Percentiles rank a stretch among this genome's conserved stretches.
These are phyloP conservation scores for Pythium phragmitis DNA, from an alignment of 352 stramenopile species.

Conservation along the genomic window DNA sequence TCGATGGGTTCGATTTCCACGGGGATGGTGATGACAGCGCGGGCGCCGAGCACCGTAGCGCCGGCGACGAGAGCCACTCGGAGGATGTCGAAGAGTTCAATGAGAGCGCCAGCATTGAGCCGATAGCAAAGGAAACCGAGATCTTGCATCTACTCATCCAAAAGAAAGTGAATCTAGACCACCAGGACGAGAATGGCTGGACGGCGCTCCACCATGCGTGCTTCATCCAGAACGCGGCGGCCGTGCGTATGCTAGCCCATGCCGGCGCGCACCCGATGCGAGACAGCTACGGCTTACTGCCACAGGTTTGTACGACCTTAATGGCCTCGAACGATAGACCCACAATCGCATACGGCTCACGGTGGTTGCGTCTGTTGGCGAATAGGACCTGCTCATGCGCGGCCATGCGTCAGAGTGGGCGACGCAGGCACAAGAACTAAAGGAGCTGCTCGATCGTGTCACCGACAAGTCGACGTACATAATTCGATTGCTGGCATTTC, in stretches of 20 bases:
- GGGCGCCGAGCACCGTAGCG: slow-evolving; percentile 16
- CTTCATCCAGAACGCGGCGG: slow-evolving; percentile 69
- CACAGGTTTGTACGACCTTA: slow-evolving; percentile 39
- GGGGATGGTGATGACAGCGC: slow-evolving; percentile 36
- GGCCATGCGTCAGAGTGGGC: slow-evolving; percentile 71
- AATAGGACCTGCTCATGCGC: slow-evolving; percentile 65
- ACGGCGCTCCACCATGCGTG: slow-evolving; percentile 81
- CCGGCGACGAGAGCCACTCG: slow-evolving; percentile 20
- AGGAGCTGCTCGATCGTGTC: slow-evolving; percentile 66
- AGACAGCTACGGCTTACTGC: slow-evolving; percentile 70
- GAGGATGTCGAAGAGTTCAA: slow-evolving; percentile 56
- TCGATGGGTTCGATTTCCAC: slow-evolving; percentile 43
- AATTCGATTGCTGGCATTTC: slow-evolving; percentile 78
- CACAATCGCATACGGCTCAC: not conserved
- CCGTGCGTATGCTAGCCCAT: slow-evolving; percentile 76
- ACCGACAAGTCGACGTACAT: slow-evolving; percentile 59
- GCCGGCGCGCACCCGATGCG: slow-evolving; percentile 63
- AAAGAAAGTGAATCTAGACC: slow-evolving; percentile 72
- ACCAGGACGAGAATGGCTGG: slow-evolving; percentile 83
- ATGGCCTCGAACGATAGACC: not conserved
- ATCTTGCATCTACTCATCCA: slow-evolving; percentile 76
- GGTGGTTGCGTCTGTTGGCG: not conserved
- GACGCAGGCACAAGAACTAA: slow-evolving; percentile 66
- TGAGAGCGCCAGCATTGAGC: slow-evolving; percentile 51
- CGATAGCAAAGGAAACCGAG: slow-evolving; percentile 64